These are phyloP conservation scores for Pestalotiopsis sp. DNA, from an alignment of 2,329 filamentous ascomycete genomes.

Conservation along the genomic window DNA sequence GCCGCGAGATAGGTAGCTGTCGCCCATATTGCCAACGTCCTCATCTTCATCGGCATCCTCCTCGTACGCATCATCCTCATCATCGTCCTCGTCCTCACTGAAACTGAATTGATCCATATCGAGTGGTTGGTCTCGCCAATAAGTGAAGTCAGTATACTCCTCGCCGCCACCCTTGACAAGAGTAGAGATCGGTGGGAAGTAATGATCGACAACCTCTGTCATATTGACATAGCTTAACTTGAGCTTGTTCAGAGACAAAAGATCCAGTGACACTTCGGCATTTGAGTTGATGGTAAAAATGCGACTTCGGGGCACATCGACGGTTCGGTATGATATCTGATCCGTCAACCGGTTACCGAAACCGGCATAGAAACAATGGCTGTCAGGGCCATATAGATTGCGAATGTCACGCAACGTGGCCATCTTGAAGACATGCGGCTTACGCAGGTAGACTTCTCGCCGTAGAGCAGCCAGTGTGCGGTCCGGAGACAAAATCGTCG, in stretches of 20 bases:
- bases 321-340: slow-evolving; percentile 91
- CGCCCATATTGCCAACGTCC: slow-evolving; percentile 45
- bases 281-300: slow-evolving; percentile 99
- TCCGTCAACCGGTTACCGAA: slow-evolving; percentile 97
- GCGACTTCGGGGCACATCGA: slow-evolving; percentile 89
- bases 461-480: slow-evolving; percentile 91
- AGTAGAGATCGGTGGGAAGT: slow-evolving; percentile 89
- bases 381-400: slow-evolving; percentile 76
- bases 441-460: slow-evolving; percentile 90
- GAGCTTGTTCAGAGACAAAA: slow-evolving; percentile 89
- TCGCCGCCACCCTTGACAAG: slow-evolving; percentile 89
- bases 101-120: slow-evolving; percentile 88
- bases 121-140: slow-evolving; percentile 86
- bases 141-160: slow-evolving; percentile 95
- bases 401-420: slow-evolving; percentile 93
- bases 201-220: slow-evolving; percentile 96
- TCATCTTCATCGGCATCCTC: slow-evolving; percentile 41
- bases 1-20: slow-evolving; percentile 46
- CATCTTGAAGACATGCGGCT: slow-evolving; percentile 99
- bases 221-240: slow-evolving; percentile 97
- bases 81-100: slow-evolving; percentile 58
- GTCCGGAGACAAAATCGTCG: slow-evolving; percentile 93
- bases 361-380: slow-evolving; percentile 91
- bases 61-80: slow-evolving; percentile 34
- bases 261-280: slow-evolving; percentile 88